Percentiles rank a stretch among this genome's conserved stretches.
Evolutionary conservation across 1,284 basidiomycete species (phyloP).

Genomic region (Mycena citricolor): DNA sequence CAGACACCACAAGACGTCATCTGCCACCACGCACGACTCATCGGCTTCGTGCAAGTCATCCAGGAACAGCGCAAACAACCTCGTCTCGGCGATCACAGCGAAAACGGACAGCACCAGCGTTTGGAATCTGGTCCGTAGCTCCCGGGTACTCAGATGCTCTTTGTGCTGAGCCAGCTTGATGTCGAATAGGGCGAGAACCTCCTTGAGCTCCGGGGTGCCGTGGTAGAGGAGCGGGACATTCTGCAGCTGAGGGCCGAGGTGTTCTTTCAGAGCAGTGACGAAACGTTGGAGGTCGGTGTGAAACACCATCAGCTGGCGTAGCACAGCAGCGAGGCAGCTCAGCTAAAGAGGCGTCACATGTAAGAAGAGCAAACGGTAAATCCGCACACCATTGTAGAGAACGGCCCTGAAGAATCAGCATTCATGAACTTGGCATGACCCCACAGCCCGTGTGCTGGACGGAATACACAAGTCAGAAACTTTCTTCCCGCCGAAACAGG

Average conservation of each 20-base stretch:
- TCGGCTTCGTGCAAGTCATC: constrained; percentile 75
- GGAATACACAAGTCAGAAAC: constrained; percentile 11
- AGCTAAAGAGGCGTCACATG: too few species aligned
- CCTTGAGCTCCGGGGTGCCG: constrained; percentile 64
- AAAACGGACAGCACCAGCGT: constrained; percentile 68
- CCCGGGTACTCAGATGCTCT: constrained; percentile 54
- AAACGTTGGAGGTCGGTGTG: constrained; percentile 69
- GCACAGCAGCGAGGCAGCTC: constrained; percentile 63
- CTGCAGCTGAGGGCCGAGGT: constrained; percentile 64
- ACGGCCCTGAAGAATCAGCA: constrained; percentile 57
- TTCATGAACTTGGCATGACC: constrained; percentile 72
- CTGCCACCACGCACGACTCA: constrained; percentile 48
- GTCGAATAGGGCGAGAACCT: constrained; percentile 56
- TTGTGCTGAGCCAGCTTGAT: constrained; percentile 51
- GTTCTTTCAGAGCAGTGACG: constrained; percentile 53
- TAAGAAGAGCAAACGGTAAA: constrained; percentile 3
- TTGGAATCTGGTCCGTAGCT: constrained; percentile 67
- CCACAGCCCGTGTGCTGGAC: constrained; percentile 66
- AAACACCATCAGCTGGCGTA: constrained; percentile 71
- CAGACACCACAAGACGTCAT: neutral
- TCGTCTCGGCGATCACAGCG: constrained; percentile 62
- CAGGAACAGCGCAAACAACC: constrained; percentile 65
- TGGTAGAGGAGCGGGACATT: constrained; percentile 69
- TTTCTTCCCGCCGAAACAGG: constrained; percentile 2
- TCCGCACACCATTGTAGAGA: constrained; percentile 56